Percentiles rank a stretch among this genome's conserved stretches.
Conservation (phyloP, 2,329 filamentous ascomycete species). For the Penicillium sp. region DNA sequence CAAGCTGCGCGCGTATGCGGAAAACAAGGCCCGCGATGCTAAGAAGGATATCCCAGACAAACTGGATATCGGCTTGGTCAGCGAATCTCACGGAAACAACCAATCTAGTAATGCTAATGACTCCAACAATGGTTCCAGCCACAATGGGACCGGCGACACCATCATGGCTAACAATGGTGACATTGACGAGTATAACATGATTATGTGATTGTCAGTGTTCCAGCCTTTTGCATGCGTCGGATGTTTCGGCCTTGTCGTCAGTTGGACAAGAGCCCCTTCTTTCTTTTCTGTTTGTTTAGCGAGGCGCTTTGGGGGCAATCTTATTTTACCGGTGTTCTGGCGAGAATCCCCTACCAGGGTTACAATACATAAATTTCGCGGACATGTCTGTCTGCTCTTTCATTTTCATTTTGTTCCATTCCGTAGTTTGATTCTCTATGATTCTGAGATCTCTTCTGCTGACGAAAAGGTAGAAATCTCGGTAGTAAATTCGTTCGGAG, state of each 20-base stretch:
- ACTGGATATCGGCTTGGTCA: slow-evolving; percentile 43
- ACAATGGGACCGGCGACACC: slow-evolving; percentile 35
- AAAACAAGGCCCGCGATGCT: slow-evolving; percentile 50
- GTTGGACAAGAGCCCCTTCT: background rate
- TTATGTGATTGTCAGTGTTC: slow-evolving; percentile 27
- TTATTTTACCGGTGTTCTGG: background rate
- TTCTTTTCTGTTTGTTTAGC: slow-evolving; percentile 14
- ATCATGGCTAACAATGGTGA: slow-evolving; percentile 42
- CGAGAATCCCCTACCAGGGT: background rate
- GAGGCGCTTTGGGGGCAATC: slow-evolving; percentile 20
- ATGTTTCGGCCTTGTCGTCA: background rate
- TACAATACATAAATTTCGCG: background rate
- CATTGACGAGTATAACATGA: slow-evolving; percentile 34
- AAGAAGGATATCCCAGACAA: slow-evolving; percentile 46
- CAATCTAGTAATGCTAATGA: slow-evolving; percentile 21
- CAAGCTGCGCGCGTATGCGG: slow-evolving; percentile 78
- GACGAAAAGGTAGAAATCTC: no score
- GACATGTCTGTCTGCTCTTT: background rate
- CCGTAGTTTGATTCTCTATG: background rate
- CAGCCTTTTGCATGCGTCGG: background rate
- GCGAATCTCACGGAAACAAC: slow-evolving; percentile 19
- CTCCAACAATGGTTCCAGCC: slow-evolving; percentile 17
- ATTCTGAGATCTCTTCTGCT: no score
- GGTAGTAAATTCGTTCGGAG: no score
- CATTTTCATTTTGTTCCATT: background rate